Evolutionary conservation across 2,329 filamentous ascomycete species (phyloP), one percentile per base, ranked within the genome.

Genomic region (Cladosporium sp.): DNA sequence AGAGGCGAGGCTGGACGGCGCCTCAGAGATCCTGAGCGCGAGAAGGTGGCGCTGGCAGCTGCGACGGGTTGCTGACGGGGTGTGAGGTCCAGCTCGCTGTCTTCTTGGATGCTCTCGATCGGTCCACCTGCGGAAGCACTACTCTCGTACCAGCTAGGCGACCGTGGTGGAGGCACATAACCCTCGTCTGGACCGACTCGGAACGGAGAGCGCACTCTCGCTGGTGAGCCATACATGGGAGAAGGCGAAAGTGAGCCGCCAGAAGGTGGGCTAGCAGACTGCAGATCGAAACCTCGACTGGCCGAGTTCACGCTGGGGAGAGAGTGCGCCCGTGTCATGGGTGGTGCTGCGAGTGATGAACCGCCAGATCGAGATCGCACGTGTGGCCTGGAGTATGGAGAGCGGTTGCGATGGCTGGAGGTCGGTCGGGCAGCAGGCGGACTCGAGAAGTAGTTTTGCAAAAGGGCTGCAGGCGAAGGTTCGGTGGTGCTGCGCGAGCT

Each of bases 241-340:
- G 63, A 65, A 12, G 79, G 77, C 32, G 79, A 77, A n/a, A 72
- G 70, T 26, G 73, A 71, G n/a, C 68, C 75, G 68, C 67, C 57
- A 70, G 74, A 71, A 76, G 74, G 67, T 71, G 72, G 52, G 69
- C 70, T 38, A 72, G 72, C 68, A 26, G 65, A 68, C 21, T 67
- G 65, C 44, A 59, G 11, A 26, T 66, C 64, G 30, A 57, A 66
- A 18, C 64, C 61, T 51, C 65, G 71, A 52, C 74, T 74, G 69
- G 80, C 77, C 36, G 70, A 69, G 66, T 73, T 69, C 38, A 79
- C 77, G 28, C 79, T 78, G 1, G 82, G 81, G 65, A 81, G 76
- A 21, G 81, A 83, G 72, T 83, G 80, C 41, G 82, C 81, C 66
- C 82, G 74, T 52, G 78, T 80, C 81, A 84, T 83, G 30, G 77